Evolutionary conservation across 148 eudicot species (phyloP).

Genomic region (Camellia sinensis): DNA sequence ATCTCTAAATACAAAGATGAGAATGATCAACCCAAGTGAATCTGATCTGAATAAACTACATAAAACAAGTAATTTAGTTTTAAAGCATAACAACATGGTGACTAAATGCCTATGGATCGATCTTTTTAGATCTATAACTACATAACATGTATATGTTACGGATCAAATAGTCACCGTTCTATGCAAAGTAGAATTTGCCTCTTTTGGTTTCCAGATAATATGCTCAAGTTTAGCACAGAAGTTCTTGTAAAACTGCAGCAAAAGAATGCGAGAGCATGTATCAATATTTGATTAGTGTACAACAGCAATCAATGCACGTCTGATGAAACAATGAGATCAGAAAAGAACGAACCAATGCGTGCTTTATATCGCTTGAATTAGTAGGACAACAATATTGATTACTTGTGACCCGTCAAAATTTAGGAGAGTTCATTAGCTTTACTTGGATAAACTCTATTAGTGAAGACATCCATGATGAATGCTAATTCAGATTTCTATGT

Average conservation of each 20-base stretch:
- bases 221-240: conserved; percentile 65
- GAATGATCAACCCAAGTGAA: neutral
- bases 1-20: neutral
- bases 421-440: conserved; percentile 12
- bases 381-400: conserved; percentile 13
- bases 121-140: neutral
- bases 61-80: neutral
- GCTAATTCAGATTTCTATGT: neutral
- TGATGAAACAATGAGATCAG: neutral
- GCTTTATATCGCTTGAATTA: conserved; percentile 39
- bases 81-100: neutral
- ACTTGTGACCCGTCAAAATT: neutral
- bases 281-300: neutral
- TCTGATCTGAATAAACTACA: neutral
- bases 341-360: conserved; percentile 9
- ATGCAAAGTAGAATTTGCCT: conserved; percentile 36
- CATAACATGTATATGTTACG: neutral
- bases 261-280: neutral
- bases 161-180: conserved; percentile 46
- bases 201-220: conserved; percentile 77
- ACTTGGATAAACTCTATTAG: neutral
- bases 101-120: neutral
- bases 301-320: neutral
- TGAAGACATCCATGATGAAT: neutral
- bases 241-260: conserved; percentile 89